These are phyloP conservation scores for Mariannaea elegans DNA, from an alignment of 2,329 filamentous ascomycete species.

Conservation along the genomic window DNA sequence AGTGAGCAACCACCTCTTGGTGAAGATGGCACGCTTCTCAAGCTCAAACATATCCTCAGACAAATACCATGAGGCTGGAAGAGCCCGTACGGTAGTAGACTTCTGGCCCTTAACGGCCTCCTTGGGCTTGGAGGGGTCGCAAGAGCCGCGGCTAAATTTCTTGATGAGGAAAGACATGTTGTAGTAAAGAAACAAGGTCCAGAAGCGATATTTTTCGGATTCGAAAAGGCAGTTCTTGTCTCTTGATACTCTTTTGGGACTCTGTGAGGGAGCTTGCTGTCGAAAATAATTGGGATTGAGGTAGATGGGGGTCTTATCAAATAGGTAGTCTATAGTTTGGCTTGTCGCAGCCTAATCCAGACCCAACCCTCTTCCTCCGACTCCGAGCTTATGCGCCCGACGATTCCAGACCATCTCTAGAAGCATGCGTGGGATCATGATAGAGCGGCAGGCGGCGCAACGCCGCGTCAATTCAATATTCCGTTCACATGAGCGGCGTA, in stretches of 20 bases:
- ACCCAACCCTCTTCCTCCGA: neutral
- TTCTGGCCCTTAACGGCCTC: neutral
- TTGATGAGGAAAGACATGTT: neutral
- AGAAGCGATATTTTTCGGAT: neutral
- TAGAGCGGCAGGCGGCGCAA: neutral
- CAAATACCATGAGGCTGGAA: slow-evolving; percentile 62
- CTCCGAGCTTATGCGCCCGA: neutral
- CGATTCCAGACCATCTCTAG: neutral
- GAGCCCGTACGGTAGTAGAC: slow-evolving; percentile 40
- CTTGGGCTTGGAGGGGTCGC: slow-evolving; percentile 3
- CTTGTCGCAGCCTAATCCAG: neutral
- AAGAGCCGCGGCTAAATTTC: neutral
- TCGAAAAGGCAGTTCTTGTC: neutral
- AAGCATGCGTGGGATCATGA: neutral
- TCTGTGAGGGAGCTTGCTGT: neutral
- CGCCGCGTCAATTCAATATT: neutral
- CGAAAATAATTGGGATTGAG: neutral
- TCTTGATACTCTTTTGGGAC: neutral
- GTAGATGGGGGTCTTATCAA: neutral
- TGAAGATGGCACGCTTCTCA: slow-evolving; percentile 65
- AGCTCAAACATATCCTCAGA: slow-evolving; percentile 63
- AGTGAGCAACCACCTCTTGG: slow-evolving; percentile 62
- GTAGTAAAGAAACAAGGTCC: neutral
- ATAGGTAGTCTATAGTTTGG: neutral
- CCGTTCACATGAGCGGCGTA: neutral